Percentiles rank a stretch among this genome's conserved stretches.
Evolutionary conservation across 176 grass and related monocot species (phyloP).

Genomic region (Eleusine indica): DNA sequence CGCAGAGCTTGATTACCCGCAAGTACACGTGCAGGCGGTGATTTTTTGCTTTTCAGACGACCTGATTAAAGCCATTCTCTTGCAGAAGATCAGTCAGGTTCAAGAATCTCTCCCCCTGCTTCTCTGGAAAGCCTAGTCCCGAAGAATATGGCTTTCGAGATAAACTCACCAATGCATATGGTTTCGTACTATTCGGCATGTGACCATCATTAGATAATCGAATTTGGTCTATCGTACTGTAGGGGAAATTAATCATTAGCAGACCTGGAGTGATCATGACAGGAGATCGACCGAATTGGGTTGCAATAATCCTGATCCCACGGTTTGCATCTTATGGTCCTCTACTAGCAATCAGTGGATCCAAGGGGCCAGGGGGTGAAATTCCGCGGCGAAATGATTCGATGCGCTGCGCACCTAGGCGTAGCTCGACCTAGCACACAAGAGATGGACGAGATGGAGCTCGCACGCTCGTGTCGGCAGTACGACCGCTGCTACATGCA

Average conservation of each 20-base stretch:
- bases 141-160: background rate
- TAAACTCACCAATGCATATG: background rate
- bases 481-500: background rate
- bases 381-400: background rate
- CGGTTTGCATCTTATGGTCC: background rate
- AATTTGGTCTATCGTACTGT: background rate
- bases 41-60: too few relatives aligned
- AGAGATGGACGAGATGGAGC: background rate
- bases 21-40: too few relatives aligned
- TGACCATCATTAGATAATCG: background rate
- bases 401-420: background rate
- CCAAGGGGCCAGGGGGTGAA: background rate
- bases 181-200: background rate
- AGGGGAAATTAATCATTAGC: background rate
- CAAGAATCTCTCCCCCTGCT: background rate
- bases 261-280: background rate
- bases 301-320: background rate
- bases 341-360: background rate
- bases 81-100: background rate
- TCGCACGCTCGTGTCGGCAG: constrained; percentile 17
- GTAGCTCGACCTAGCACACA: background rate
- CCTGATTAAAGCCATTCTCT: too few relatives aligned
- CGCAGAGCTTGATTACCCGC: too few relatives aligned
- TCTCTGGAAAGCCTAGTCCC: background rate
- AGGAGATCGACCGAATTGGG: background rate